These are phyloP conservation scores for Exophiala alcalophila DNA, from an alignment of 2,329 filamentous ascomycete species.

Conservation along the genomic window DNA sequence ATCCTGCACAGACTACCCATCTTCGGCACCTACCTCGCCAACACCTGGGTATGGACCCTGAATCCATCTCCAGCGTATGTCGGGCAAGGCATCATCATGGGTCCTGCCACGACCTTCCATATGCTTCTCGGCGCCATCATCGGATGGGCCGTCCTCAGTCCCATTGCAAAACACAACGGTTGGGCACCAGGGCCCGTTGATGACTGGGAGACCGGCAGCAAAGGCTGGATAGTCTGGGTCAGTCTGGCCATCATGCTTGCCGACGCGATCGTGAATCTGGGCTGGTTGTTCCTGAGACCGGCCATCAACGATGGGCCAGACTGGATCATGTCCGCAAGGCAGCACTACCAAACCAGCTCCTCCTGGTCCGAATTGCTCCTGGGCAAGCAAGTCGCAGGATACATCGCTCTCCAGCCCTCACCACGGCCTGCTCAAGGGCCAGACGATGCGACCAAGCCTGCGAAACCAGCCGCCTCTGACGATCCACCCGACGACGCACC, in stretches of 20 bases:
- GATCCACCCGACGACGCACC: conserved; percentile 73
- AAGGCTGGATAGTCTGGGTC: conserved; percentile 98
- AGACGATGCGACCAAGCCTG: conserved; percentile 7
- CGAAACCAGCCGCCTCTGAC: conserved; percentile 26
- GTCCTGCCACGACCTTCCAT: conserved; percentile 86
- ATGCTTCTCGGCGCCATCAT: conserved; percentile 89
- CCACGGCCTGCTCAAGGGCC: neutral
- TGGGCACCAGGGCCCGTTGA: conserved; percentile 87
- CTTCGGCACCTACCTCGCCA: conserved; percentile 70
- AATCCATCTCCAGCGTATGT: conserved; percentile 98
- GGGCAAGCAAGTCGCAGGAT: conserved; percentile 16
- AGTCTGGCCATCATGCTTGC: conserved; percentile 95
- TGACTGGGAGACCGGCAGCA: conserved; percentile 89
- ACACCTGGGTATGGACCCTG: conserved; percentile 88
- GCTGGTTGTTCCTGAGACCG: conserved; percentile 69
- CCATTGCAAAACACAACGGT: conserved; percentile 75
- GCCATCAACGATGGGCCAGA: conserved; percentile 49
- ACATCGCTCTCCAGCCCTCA: conserved; percentile 14
- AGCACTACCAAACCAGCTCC: conserved; percentile 21
- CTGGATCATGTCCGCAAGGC: conserved; percentile 30
- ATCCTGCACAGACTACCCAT: conserved; percentile 80
- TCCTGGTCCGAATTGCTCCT: conserved; percentile 26
- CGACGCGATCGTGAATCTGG: conserved; percentile 83
- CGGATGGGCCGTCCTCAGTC: conserved; percentile 88
- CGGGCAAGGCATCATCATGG: conserved; percentile 98